Conservation (phyloP, 2,329 filamentous ascomycete species). For the Colletotrichum lini region DNA sequence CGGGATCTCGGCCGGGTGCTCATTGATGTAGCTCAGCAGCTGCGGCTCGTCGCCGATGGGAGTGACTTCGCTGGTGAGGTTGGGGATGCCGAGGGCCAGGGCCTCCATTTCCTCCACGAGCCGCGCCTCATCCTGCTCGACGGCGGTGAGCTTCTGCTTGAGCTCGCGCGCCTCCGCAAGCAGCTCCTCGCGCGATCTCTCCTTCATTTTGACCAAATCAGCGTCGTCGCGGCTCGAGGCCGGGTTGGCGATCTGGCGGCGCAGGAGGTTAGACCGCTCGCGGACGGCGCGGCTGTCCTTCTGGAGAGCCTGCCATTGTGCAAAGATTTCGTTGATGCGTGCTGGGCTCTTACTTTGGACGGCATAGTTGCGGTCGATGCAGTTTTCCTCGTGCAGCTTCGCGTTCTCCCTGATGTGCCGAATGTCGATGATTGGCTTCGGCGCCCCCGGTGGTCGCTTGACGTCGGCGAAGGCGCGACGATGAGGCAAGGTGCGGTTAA, state of each 20-base stretch:
- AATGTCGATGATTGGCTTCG: conserved; percentile 85
- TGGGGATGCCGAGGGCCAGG: conserved; percentile 86
- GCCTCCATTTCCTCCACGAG: conserved; percentile 77
- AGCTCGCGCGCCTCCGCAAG: conserved; percentile 75
- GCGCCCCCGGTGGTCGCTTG: conserved; percentile 77
- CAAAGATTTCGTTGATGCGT: conserved; percentile 69
- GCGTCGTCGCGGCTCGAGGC: conserved; percentile 61
- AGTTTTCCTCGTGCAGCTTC: conserved; percentile 85
- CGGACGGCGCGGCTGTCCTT: conserved; percentile 72
- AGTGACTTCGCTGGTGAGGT: conserved; percentile 83
- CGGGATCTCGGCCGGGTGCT: conserved; percentile 64
- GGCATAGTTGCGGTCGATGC: conserved; percentile 86
- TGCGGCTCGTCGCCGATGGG: conserved; percentile 77
- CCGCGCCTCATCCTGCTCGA: conserved; percentile 74
- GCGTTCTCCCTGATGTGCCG: conserved; percentile 92
- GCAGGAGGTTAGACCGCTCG: conserved; percentile 76
- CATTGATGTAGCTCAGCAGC: conserved; percentile 85
- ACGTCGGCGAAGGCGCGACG: conserved; percentile 44
- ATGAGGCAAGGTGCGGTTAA: conserved; percentile 1
- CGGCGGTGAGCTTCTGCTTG: conserved; percentile 72
- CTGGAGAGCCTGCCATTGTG: conserved; percentile 73
- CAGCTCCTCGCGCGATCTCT: conserved; percentile 65
- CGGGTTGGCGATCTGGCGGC: conserved; percentile 69
- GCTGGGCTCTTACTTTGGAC: conserved; percentile 67
- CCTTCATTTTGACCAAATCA: conserved; percentile 51